phyloP scores from a whole-genome alignment of 768 basidiomycete species.

The Clitopilus hobsonii region DNA sequence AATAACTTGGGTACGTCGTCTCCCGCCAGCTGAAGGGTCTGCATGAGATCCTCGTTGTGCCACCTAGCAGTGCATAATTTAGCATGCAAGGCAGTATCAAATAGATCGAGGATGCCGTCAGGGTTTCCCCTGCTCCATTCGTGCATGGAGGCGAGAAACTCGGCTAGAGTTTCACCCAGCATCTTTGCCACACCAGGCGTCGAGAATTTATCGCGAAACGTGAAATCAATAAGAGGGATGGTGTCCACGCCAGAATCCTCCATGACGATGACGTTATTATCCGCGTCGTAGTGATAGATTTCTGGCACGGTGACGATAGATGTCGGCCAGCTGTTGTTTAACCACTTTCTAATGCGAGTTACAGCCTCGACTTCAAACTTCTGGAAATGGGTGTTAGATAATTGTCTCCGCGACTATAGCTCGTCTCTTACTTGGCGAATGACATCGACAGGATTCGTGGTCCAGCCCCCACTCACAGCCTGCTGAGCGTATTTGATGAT shows the following conservation, averaged over 20 bases:
- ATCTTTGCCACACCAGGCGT: background rate
- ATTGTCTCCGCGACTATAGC: no score
- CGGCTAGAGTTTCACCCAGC: background rate
- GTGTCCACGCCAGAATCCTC: constrained; percentile 49
- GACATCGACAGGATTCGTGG: no score
- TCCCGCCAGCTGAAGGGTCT: no score
- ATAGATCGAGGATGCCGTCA: constrained; percentile 10
- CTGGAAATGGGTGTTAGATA: constrained; percentile 19
- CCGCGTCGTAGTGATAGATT: constrained; percentile 46
- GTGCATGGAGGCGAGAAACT: background rate
- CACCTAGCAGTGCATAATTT: no score
- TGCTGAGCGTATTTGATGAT: no score
- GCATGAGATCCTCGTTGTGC: no score
- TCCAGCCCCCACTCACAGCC: no score
- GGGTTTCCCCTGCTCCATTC: background rate
- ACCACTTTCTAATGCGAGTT: constrained; percentile 33
- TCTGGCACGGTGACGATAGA: constrained; percentile 45
- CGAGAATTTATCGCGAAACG: constrained; percentile 19
- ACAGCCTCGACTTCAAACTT: constrained; percentile 45
- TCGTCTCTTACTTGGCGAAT: no score
- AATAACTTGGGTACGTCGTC: no score
- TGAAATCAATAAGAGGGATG: constrained; percentile 36
- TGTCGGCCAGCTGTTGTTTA: constrained; percentile 21
- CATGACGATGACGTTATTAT: constrained; percentile 53
- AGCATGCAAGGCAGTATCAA: no score